Evolutionary conservation across 768 basidiomycete genomes (phyloP), one percentile per base, ranked within the genome.

Genomic region (Neoboletus subvelutipes): DNA sequence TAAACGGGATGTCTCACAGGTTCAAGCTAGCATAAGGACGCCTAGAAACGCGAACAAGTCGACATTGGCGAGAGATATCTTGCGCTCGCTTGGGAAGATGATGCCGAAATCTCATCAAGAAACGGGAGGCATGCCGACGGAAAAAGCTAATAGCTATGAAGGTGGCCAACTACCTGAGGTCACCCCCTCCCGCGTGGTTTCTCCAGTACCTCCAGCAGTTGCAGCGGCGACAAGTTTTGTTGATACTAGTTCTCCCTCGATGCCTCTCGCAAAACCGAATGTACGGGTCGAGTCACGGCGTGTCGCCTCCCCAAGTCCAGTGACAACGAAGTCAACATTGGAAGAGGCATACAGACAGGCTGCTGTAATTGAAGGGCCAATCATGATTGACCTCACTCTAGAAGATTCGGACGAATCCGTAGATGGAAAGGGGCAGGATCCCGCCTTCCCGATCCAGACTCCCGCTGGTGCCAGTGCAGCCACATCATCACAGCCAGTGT

Each of bases 61-160:
- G 45, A 75, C 74, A 42, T 74, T 88, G 28, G 85, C 86, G 2
- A 77, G 73, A 43, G 84, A 86, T 66, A 73, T 88, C 45, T 60
- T 88, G 22, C 77, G 76, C 43, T 81, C 83, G 8, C 74, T 87
- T 4, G 78, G 79, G 18, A 58, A 58, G 45, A 57, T 62, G 24
- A 28, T 40, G 5, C 59, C 61, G 6, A 52, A 57, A 31, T 37
- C 48, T 31, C 42, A 1, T 33, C 54, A 54, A n/a, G 67, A 62
- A 29, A 18, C n/a, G 15, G 52, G 34, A 54, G 43, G 45, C 40
- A 37, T 57, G 26, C 31, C 28, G 17, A 45, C 17, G 33, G 53
- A 52, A 43, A 22, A 36, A 47, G 20, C 22, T 41, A 45, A 52
- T 29, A 15, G 53, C 9, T 40, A 15, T 22, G 49, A 43, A 43